These are phyloP conservation scores for Crucibulum parvulum DNA, from an alignment of 1,284 basidiomycete species.

Conservation along the genomic window DNA sequence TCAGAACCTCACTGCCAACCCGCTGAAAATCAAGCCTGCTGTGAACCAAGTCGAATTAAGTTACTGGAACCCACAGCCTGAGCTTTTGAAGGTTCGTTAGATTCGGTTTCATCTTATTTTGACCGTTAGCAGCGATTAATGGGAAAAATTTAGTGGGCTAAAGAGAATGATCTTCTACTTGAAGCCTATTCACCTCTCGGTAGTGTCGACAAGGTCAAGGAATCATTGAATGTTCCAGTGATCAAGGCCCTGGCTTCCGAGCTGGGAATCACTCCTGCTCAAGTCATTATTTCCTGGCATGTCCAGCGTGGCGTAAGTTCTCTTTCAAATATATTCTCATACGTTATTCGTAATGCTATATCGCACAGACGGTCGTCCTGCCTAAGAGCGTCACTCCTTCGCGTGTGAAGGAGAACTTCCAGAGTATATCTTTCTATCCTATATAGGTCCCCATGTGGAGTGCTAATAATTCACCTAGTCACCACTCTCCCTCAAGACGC, in stretches of 20 bases:
- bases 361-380: conserved; percentile 66
- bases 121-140: neutral
- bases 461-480: conserved; percentile 40
- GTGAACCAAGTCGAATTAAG: conserved; percentile 88
- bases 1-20: conserved; percentile 71
- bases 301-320: conserved; percentile 74
- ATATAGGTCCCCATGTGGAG: neutral
- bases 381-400: conserved; percentile 82
- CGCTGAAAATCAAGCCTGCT: conserved; percentile 78
- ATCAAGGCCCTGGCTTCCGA: conserved; percentile 55
- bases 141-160: conserved; percentile 55
- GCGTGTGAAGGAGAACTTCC: conserved; percentile 77
- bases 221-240: conserved; percentile 60
- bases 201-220: conserved; percentile 62
- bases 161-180: conserved; percentile 68
- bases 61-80: conserved; percentile 84
- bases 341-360: neutral
- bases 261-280: conserved; percentile 78
- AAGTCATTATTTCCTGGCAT: conserved; percentile 83
- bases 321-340: neutral
- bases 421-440: conserved; percentile 43
- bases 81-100: conserved; percentile 68
- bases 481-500: conserved; percentile 57
- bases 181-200: conserved; percentile 86
- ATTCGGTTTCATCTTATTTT: neutral